Base-by-base conservation (phyloP, 2,329 filamentous ascomycete genomes). In the Pyrenophora tritici-repentis region DNA sequence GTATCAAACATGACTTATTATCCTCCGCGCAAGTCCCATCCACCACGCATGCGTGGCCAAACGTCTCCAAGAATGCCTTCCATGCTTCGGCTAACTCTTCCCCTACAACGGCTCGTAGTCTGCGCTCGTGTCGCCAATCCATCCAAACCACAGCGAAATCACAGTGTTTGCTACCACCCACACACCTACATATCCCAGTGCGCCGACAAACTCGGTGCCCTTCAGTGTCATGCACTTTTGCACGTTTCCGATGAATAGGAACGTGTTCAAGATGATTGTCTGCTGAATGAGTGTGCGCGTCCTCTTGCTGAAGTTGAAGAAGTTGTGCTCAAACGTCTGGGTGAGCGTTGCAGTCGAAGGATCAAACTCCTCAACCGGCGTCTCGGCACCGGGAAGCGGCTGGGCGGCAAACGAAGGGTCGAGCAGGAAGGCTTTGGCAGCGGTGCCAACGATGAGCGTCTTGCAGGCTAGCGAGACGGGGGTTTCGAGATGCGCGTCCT, bases 351-450 rank as follows among this genome's bases (percentile, higher is more conserved):
- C 87, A 13, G 78, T 82, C 20, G 78, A 81, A 0, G 88, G 83
- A 60, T 91, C 79, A 65, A 91, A 90, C 20, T 77, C 73, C 59
- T 79, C 75, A 45, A 79, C 74, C 47, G 79, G 79, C 55, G 85
- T 61, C 6, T 63, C 55, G 9, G 68, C 61, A 4, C 76, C 79
- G 20, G 75, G 76, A 20, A 79, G 81, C 0, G 82, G 79, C 4
- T 79, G 78, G 42, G 79, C 79, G 78, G 81, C 76, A 14, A 84
- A 82, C 17, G 84, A 82, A 2, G 87, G 86, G 33, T 84, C 83
- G 71, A 96, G 95, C 60, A 97, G 84, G 70, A 95, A 93, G 38
- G 83, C 82, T 55, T 85, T 85, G 4, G 87, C 86, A 0, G 90
- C 88, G 55, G 85, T 78, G 2, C 91, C 92, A 14, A 89, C 80